Percentiles rank a stretch among this genome's conserved stretches.
phyloP scores from a whole-genome alignment of 2,329 filamentous ascomycete species.

The Colletotrichum noveboracense region DNA sequence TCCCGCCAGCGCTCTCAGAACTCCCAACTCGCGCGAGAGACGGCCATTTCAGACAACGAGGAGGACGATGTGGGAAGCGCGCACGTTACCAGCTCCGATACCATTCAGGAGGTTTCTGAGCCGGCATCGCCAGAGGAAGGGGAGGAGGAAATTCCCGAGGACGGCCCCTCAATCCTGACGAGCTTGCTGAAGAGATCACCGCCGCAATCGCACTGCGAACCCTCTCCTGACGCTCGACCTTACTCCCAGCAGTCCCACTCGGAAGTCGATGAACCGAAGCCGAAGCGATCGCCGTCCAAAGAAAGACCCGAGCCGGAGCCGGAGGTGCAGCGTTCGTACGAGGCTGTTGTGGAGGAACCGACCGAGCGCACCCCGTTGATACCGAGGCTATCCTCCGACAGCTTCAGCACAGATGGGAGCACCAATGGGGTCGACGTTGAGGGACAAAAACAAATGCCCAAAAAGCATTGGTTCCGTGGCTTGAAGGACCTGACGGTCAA shows the following conservation, averaged over 20 bases:
- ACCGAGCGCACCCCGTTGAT: constrained; percentile 57
- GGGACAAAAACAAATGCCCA: constrained; percentile 47
- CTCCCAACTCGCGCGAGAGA: constrained; percentile 30
- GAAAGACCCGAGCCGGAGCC: constrained; percentile 18
- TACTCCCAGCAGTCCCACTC: constrained; percentile 3
- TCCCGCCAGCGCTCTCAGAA: constrained; percentile 40
- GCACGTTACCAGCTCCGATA: constrained; percentile 42
- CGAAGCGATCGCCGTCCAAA: background rate
- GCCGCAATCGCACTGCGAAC: constrained; percentile 36
- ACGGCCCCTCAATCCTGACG: constrained; percentile 50
- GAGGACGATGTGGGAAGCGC: constrained; percentile 25
- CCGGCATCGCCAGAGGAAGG: constrained; percentile 51
- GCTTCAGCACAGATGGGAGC: constrained; percentile 27
- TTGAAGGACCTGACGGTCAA: constrained; percentile 35
- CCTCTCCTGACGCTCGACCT: constrained; percentile 29
- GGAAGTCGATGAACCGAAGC: constrained; percentile 1
- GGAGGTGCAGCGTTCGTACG: constrained; percentile 6
- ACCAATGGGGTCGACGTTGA: constrained; percentile 50
- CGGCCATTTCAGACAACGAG: constrained; percentile 29
- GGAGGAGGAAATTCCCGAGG: constrained; percentile 27
- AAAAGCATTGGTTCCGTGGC: constrained; percentile 38
- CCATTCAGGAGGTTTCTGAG: constrained; percentile 68
- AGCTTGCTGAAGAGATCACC: constrained; percentile 57
- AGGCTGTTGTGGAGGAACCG: constrained; percentile 17
- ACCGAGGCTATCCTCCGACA: constrained; percentile 31